Base-by-base conservation (phyloP, 371 early-diverging fungal genomes). In the Gilbertella persicaria region DNA sequence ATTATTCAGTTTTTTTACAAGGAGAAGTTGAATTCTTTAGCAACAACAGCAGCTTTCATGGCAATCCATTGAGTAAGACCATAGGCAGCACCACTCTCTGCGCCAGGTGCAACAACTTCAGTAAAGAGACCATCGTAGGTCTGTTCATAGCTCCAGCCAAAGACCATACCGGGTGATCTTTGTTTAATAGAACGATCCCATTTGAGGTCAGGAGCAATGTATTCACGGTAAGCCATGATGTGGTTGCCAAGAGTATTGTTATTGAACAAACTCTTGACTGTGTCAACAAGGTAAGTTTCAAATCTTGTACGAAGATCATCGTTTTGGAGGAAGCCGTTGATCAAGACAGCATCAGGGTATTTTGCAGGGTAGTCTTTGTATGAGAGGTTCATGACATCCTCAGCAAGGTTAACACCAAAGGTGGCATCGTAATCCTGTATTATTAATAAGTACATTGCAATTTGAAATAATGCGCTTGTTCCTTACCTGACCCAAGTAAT, bases 111-210 rank as follows among this genome's bases (percentile, higher is more conserved):
- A 4, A 0, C 1, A 4, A 81, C 78, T 24, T 44, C 55, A 7
- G 50, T 10, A 43, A 53, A 67, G 3, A 82, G 44, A 54, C 79
- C 79, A 2, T 75, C 56, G n/a, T 64, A 60, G 20, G 54, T 50
- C 28, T 75, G 63, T 6, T 61, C 54, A 37, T 63, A 74, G 10
- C 55, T 62, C 82, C 82, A 82, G 9, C 68, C 66, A 53, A 54
- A 79, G 52, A 72, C 58, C 40, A 69, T 72, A 64, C 82, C 82
- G 23, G 71, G 68, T 6, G 82, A 82, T n/a, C 61, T 58, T 64
- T 82, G 82, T 19, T 35, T 53, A 41, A 82, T 75, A 36, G 56
- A 64, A 44, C 82, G 78, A 42, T 82, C 82, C 82, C 82, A 82
- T 20, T 66, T 52, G 9, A 82, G 57, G 48, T 82, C 82, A 26